These are phyloP conservation scores for Beta macrorhiza DNA, from an alignment of 179 eudicot species.

Conservation along the genomic window DNA sequence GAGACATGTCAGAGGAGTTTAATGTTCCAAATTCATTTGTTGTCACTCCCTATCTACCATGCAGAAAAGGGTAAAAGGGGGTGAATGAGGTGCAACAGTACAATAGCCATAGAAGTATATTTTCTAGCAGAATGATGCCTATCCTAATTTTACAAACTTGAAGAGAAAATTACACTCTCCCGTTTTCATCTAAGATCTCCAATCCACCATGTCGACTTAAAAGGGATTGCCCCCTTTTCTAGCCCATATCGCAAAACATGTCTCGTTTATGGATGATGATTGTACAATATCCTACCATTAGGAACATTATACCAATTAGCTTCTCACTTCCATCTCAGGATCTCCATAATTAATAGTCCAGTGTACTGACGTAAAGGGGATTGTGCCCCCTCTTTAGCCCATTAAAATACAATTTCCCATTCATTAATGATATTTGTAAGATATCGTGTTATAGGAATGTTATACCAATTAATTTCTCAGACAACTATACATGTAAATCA, in stretches of 20 bases:
- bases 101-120: background rate
- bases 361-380: background rate
- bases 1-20: background rate
- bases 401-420: background rate
- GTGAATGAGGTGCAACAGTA: background rate
- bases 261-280: background rate
- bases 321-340: slow-evolving; percentile 6
- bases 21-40: background rate
- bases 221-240: background rate
- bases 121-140: background rate
- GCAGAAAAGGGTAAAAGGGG: too few species aligned
- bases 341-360: background rate
- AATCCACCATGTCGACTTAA: background rate
- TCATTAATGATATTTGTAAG: background rate
- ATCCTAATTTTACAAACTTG: background rate
- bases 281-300: background rate
- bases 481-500: background rate
- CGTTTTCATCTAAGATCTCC: background rate
- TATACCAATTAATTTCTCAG: background rate
- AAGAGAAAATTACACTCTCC: background rate
- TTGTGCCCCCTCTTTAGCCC: background rate
- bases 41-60: background rate
- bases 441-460: background rate
- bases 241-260: background rate
- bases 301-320: background rate